A percentile compares a stretch with the other conserved stretches of the same genome.
Evolutionary conservation across 2,329 filamentous ascomycete genomes (phyloP).

Genomic region (Penicillium sp.): DNA sequence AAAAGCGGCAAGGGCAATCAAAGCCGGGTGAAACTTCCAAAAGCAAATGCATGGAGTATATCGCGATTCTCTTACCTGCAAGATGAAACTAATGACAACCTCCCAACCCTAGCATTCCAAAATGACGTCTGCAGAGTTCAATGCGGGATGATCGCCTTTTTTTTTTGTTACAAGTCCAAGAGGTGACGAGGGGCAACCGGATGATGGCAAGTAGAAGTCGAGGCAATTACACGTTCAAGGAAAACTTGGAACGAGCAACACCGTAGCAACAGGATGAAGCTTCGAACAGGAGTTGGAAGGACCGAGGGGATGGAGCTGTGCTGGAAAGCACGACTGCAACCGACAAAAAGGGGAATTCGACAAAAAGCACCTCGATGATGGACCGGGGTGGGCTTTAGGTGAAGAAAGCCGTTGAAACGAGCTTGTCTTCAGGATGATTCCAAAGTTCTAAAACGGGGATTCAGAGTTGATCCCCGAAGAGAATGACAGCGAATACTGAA

Average conservation of each 20-base stretch:
- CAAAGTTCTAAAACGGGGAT: constrained; percentile 11
- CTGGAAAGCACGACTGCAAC: constrained; percentile 13
- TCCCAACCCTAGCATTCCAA: constrained; percentile 27
- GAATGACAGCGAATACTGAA: constrained; percentile 28
- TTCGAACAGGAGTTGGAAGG: constrained; percentile 23
- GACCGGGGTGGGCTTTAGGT: constrained; percentile 9
- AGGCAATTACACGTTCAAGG: constrained; percentile 18
- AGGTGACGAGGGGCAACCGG: constrained; percentile 11
- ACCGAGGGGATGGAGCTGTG: constrained; percentile 18
- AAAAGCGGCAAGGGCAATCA: constrained; percentile 1
- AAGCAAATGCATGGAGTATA: not conserved
- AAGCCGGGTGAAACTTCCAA: not conserved
- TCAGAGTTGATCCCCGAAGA: constrained; percentile 27
- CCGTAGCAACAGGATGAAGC: constrained; percentile 20
- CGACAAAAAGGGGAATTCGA: constrained; percentile 12
- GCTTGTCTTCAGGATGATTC: constrained; percentile 16
- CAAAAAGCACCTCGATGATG: constrained; percentile 11
- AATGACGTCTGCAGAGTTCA: constrained; percentile 28
- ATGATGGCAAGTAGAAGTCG: constrained; percentile 10
- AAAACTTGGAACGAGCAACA: constrained; percentile 13
- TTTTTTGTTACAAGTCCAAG: constrained; percentile 21
- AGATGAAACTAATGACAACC: constrained; percentile 23
- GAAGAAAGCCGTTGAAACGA: constrained; percentile 13
- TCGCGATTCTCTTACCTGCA: constrained; percentile 24
- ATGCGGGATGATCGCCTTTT: constrained; percentile 24